phyloP scores from a whole-genome alignment of 2,329 filamentous ascomycete species.

The Xylariaceae sp. region DNA sequence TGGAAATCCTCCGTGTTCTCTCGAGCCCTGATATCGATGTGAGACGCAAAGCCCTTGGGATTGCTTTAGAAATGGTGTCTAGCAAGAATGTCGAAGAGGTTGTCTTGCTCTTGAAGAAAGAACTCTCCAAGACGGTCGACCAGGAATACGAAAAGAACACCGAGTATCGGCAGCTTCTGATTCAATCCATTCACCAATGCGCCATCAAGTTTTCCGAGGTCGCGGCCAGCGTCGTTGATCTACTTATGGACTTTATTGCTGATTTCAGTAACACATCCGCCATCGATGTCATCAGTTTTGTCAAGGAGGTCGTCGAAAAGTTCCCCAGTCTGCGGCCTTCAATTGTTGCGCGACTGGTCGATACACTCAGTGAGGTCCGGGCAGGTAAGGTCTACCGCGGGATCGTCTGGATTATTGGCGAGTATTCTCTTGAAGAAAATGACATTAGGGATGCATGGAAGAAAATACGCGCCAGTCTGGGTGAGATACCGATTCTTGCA shows the following conservation, averaged over 20 bases:
- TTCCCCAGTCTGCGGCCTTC: conserved; percentile 85
- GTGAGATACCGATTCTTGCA: conserved; percentile 93
- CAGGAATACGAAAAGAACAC: conserved; percentile 98
- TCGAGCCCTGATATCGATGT: conserved; percentile 96
- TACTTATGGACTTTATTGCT: conserved; percentile 98
- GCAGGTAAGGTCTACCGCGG: conserved; percentile 97
- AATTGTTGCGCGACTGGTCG: conserved; percentile 84
- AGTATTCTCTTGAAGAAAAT: conserved; percentile 90
- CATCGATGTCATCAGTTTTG: conserved; percentile 96
- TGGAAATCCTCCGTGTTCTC: conserved; percentile 94
- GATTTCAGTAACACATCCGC: conserved; percentile 97
- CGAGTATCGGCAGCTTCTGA: conserved; percentile 90
- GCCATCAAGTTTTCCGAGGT: conserved; percentile 99
- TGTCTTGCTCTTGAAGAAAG: conserved; percentile 92
- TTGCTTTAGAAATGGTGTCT: conserved; percentile 95
- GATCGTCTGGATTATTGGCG: conserved; percentile 95
- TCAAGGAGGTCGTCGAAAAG: conserved; percentile 98
- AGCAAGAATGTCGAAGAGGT: conserved; percentile 99
- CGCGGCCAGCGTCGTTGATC: conserved; percentile 89
- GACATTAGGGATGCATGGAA: conserved; percentile 98
- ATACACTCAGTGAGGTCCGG: conserved; percentile 86
- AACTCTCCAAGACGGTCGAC: conserved; percentile 94
- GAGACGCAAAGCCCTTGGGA: conserved; percentile 80
- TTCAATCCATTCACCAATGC: conserved; percentile 96
- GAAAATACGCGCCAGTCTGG: conserved; percentile 85